Conservation (phyloP, 129 eudicot species). For the Arctium minus region DNA sequence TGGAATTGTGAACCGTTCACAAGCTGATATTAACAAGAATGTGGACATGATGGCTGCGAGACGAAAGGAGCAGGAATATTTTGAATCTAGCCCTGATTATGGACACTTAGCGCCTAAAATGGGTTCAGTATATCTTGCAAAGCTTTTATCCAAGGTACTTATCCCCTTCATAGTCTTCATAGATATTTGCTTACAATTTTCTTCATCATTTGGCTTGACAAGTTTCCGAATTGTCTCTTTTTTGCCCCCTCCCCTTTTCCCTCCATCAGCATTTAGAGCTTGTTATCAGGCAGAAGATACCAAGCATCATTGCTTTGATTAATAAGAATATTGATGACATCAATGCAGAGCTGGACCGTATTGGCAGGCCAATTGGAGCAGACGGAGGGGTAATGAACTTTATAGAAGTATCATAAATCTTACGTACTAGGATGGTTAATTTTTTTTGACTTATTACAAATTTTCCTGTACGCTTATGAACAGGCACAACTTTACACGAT, state of each 20-base stretch:
- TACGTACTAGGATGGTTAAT: neutral
- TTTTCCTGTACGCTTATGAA: neutral
- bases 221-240: neutral
- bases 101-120: conserved; percentile 93
- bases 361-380: conserved; percentile 88
- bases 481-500: conserved; percentile 96
- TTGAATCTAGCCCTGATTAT: conserved; percentile 91
- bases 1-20: conserved; percentile 98
- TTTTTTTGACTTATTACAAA: neutral
- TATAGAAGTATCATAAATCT: neutral
- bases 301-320: conserved; percentile 89
- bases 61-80: conserved; percentile 85
- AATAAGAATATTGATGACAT: conserved; percentile 93
- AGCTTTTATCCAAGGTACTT: conserved; percentile 77
- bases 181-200: neutral
- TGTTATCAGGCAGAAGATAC: conserved; percentile 92
- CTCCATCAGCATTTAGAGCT: conserved; percentile 75
- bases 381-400: conserved; percentile 87
- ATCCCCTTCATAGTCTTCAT: neutral
- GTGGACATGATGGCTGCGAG: conserved; percentile 92
- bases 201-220: conserved; percentile 9
- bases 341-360: conserved; percentile 95
- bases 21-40: conserved; percentile 97
- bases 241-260: conserved; percentile 3
- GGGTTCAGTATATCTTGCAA: conserved; percentile 96